A percentile compares a stretch with the other conserved stretches of the same genome.
These are phyloP conservation scores for Trebouxia sp. DNA, from an alignment of 139 green algal species.

Conservation along the genomic window DNA sequence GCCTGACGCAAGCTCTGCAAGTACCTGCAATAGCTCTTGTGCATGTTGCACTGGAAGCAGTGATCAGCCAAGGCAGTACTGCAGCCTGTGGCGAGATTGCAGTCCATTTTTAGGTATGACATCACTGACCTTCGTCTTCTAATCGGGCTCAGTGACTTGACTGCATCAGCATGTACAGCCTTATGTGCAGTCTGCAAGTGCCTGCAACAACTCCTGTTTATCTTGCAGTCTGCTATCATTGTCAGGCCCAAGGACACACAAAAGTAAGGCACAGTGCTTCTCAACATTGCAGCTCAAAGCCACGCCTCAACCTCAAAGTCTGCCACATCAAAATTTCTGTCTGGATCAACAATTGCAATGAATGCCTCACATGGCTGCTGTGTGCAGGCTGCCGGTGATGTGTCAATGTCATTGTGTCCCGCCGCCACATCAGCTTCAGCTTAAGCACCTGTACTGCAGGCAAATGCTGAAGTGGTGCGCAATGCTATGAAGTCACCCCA, in stretches of 20 bases:
- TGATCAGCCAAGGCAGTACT: not conserved
- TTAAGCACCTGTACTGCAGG: not conserved
- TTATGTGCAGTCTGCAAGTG: no score
- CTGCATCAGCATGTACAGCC: no score
- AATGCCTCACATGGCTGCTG: not conserved
- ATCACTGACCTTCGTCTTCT: no score
- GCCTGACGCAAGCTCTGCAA: not conserved
- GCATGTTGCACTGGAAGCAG: not conserved
- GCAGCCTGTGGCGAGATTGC: not conserved
- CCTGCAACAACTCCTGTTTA: no score
- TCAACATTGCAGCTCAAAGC: no score
- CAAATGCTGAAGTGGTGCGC: slow-evolving; percentile 35
- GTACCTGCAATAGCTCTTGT: not conserved
- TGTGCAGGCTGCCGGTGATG: not conserved
- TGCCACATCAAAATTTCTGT: no score
- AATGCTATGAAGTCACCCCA: slow-evolving; percentile 42
- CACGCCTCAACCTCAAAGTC: no score
- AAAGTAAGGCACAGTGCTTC: no score
- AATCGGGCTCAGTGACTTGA: no score
- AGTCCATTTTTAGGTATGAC: not conserved
- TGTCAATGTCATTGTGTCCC: not conserved
- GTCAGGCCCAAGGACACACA: no score
- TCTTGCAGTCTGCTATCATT: no score
- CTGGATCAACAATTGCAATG: not conserved
- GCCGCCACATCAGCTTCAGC: not conserved